Conservation (phyloP, 179 eudicot species). For the Heliamphora pulchella region DNA sequence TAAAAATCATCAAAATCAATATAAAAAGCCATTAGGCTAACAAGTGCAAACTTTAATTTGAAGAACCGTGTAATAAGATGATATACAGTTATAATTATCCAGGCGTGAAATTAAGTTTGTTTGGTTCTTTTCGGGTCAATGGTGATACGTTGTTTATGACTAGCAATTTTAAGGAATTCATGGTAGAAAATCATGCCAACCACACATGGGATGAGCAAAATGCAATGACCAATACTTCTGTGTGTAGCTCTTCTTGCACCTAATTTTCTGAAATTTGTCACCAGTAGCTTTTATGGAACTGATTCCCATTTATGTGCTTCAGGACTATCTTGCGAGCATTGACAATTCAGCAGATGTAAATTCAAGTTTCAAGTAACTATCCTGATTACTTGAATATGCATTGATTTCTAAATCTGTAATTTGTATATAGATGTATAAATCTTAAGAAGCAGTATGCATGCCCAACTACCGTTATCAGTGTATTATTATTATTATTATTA, state of each 20-base stretch:
- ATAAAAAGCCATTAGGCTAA: too few relatives aligned
- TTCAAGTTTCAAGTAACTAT: conserved; percentile 55
- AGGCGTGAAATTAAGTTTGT: background rate
- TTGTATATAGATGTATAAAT: too few relatives aligned
- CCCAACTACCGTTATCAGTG: too few relatives aligned
- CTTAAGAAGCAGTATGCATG: too few relatives aligned
- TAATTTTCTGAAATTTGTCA: background rate
- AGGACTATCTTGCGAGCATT: conserved; percentile 68
- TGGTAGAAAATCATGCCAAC: conserved; percentile 44
- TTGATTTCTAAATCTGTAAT: background rate
- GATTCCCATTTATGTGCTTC: conserved; percentile 17
- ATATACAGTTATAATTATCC: background rate
- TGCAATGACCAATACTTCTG: conserved; percentile 65
- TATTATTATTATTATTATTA: too few relatives aligned
- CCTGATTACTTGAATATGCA: conserved; percentile 5
- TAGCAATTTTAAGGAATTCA: conserved; percentile 67
- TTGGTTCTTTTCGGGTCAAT: conserved; percentile 53
- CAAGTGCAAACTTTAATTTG: too few relatives aligned
- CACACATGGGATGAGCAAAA: conserved; percentile 65
- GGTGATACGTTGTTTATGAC: conserved; percentile 69
- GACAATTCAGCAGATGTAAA: conserved; percentile 35
- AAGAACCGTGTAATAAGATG: background rate
- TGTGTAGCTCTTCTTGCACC: conserved; percentile 25
- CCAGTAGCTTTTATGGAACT: conserved; percentile 9
- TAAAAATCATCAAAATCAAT: too few relatives aligned